Conservation (phyloP, 192 early-diverging fungal species). For the Phycomyces nitens region DNA sequence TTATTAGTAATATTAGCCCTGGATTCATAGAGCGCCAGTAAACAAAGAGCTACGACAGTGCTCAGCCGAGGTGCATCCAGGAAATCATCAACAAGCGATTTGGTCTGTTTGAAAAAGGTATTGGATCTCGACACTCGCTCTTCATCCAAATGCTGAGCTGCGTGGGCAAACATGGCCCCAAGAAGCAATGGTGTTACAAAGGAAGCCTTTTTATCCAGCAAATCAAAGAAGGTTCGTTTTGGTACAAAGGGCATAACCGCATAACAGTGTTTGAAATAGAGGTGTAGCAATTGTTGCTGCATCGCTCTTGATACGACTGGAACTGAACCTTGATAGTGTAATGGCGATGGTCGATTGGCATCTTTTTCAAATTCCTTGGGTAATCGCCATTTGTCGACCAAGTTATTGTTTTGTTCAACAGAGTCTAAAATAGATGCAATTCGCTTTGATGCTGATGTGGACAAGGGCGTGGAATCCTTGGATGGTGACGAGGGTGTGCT, state of each 20-base stretch:
- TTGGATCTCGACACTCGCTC: constrained; percentile 1
- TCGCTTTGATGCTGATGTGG: neutral
- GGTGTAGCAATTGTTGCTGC: constrained; percentile 18
- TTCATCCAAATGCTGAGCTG: constrained; percentile 7
- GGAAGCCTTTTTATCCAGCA: constrained; percentile 15
- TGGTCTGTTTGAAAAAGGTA: constrained; percentile 30
- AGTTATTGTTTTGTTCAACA: neutral
- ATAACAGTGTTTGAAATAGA: constrained; percentile 28
- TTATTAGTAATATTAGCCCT: constrained; percentile 7
- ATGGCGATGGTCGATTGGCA: neutral
- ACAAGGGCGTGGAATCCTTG: neutral
- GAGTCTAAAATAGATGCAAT: neutral
- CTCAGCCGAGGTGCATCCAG: constrained; percentile 21
- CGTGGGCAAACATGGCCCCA: constrained; percentile 34
- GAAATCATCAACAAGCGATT: constrained; percentile 18
- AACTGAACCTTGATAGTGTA: neutral
- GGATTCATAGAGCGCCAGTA: constrained; percentile 22
- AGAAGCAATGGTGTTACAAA: constrained; percentile 27
- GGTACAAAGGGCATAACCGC: constrained; percentile 31
- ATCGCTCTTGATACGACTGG: constrained; percentile 4
- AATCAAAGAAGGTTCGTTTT: constrained; percentile 19
- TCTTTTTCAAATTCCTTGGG: no score
- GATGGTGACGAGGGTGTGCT: constrained; percentile 1
- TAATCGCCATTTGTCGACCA: no score
- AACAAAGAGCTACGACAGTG: constrained; percentile 24